Evolutionary conservation across 176 grass and related monocot genomes (phyloP).

Genomic region (Lolium rigidum): DNA sequence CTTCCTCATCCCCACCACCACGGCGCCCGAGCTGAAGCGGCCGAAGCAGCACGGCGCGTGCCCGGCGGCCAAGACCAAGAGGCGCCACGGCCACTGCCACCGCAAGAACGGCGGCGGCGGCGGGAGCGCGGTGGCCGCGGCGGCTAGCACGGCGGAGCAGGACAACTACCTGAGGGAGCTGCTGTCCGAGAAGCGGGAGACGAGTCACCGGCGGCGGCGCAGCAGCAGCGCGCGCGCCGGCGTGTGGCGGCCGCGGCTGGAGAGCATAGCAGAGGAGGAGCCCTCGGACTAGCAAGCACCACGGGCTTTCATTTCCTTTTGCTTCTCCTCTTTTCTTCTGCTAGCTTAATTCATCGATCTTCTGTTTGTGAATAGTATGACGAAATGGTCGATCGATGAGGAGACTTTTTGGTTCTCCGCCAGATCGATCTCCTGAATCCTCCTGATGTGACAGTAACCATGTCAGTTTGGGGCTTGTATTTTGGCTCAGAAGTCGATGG

Average conservation of each 20-base stretch:
- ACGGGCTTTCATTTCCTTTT: neutral
- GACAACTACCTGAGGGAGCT: constrained; percentile 76
- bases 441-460: neutral
- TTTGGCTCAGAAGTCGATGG: constrained; percentile 13
- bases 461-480: neutral
- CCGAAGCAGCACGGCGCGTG: constrained; percentile 21
- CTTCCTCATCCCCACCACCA: constrained; percentile 74
- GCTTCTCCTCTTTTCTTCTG: neutral
- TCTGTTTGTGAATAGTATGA: constrained; percentile 35
- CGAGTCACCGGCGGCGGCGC: constrained; percentile 47
- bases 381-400: neutral
- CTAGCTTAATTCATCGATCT: neutral
- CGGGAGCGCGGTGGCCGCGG: neutral
- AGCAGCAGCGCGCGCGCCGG: constrained; percentile 60
- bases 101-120: constrained; percentile 8
- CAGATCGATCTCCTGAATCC: constrained; percentile 7
- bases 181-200: constrained; percentile 58
- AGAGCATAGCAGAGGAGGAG: constrained; percentile 87
- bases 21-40: constrained; percentile 53
- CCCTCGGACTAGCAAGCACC: constrained; percentile 32
- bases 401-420: constrained; percentile 4
- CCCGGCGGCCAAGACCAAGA: constrained; percentile 35
- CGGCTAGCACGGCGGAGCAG: constrained; percentile 50
- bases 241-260: constrained; percentile 77
- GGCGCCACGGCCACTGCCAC: constrained; percentile 14